Percentiles rank a stretch among this genome's conserved stretches.
These are phyloP conservation scores for Blepharisma stoltei DNA, from an alignment of 73 alveolate species.

Conservation along the genomic window DNA sequence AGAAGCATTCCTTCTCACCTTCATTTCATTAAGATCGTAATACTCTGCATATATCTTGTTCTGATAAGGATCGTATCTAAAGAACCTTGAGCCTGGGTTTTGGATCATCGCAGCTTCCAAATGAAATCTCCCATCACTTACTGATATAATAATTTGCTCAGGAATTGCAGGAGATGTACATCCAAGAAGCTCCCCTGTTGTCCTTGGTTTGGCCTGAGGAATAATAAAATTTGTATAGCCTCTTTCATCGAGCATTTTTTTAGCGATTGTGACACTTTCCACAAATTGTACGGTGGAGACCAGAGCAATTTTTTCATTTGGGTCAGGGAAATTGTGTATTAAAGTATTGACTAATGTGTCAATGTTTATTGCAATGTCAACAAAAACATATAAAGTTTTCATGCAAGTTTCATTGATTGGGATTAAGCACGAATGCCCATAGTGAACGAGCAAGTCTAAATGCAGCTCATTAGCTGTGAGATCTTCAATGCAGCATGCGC, in stretches of 20 bases:
- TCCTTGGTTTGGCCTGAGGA: constrained; percentile 96
- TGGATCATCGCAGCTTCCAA: constrained; percentile 98
- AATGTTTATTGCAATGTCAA: constrained; percentile 86
- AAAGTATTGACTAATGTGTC: constrained; percentile 79
- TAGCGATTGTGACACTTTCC: constrained; percentile 59
- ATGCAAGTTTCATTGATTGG: constrained; percentile 80
- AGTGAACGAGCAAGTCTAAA: constrained; percentile 96
- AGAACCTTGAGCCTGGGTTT: constrained; percentile 66
- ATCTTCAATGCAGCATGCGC: constrained; percentile 99
- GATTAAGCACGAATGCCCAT: constrained; percentile 95
- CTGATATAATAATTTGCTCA: constrained; percentile 70
- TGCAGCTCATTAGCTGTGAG: constrained; percentile 90
- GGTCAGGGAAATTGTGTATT: constrained; percentile 73
- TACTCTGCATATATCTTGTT: constrained; percentile 81
- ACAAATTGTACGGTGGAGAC: constrained; percentile 74
- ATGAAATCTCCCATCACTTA: constrained; percentile 99
- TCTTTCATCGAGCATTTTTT: constrained; percentile 59
- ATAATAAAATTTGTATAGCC: constrained; percentile 64
- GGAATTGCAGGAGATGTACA: constrained; percentile 97
- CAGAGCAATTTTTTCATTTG: constrained; percentile 51
- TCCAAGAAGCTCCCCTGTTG: constrained; percentile 98
- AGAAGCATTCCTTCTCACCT: constrained; percentile 71
- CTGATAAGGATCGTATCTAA: constrained; percentile 88
- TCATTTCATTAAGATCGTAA: constrained; percentile 85
- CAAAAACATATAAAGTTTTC: constrained; percentile 89